phyloP scores from a whole-genome alignment of 768 basidiomycete species.

The Lepiota brunneoincarnata region DNA sequence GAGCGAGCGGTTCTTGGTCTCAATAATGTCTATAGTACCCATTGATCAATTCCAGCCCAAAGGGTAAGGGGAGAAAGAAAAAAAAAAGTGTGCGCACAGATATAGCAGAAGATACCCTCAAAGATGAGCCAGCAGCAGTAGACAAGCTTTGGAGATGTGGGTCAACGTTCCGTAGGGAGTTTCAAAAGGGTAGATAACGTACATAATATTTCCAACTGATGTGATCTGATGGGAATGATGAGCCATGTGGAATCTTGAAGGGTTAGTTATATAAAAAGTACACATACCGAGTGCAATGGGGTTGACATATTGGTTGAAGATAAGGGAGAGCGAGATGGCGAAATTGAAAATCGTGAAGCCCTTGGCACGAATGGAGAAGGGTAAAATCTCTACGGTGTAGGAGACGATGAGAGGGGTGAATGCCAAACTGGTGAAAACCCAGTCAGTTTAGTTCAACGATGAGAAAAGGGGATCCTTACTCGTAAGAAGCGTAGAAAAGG shows the following conservation, averaged over 20 bases:
- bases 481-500: conserved; percentile 76
- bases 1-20: conserved; percentile 71
- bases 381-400: conserved; percentile 88
- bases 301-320: conserved; percentile 90
- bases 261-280: background rate
- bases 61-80: background rate
- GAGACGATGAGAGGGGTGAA: conserved; percentile 86
- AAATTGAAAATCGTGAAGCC: conserved; percentile 84
- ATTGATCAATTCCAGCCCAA: conserved; percentile 6
- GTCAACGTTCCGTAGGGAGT: background rate
- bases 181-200: background rate
- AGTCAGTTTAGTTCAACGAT: conserved; percentile 3
- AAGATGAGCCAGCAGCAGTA: conserved; percentile 70
- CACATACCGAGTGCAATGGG: conserved; percentile 61
- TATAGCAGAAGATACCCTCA: conserved; percentile 63
- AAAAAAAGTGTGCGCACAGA: conserved; percentile 31
- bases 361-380: conserved; percentile 80
- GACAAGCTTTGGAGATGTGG: conserved; percentile 36
- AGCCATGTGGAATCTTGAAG: conserved; percentile 1
- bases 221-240: conserved; percentile 20
- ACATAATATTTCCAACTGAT: conserved; percentile 76
- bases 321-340: conserved; percentile 70
- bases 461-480: conserved; percentile 39
- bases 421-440: conserved; percentile 50
- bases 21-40: conserved; percentile 43